A percentile compares a stretch with the other conserved stretches of the same genome.
Evolutionary conservation across 768 basidiomycete species (phyloP).

Genomic region (Calocybe cyanea): DNA sequence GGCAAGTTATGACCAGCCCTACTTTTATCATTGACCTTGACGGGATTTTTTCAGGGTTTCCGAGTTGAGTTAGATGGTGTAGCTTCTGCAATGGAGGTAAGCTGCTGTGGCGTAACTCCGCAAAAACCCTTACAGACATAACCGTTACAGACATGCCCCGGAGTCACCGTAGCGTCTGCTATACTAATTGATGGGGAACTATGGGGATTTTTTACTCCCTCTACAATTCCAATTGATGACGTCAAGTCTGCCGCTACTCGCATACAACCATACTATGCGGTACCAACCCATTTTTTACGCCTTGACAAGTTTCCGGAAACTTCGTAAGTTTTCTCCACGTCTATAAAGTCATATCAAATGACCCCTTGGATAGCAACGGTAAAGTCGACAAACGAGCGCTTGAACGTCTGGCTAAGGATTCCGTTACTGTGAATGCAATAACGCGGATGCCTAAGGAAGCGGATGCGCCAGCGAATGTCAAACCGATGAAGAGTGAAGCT

Average conservation of each 20-base stretch:
- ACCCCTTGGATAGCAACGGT: slow-evolving; percentile 34
- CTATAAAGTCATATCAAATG: background rate
- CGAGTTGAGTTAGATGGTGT: slow-evolving; percentile 61
- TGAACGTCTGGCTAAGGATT: slow-evolving; percentile 31
- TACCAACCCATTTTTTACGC: slow-evolving; percentile 40
- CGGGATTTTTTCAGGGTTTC: slow-evolving; percentile 38
- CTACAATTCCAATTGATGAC: slow-evolving; percentile 27
- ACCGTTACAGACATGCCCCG: background rate
- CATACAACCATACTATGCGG: slow-evolving; percentile 55
- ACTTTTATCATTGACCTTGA: background rate
- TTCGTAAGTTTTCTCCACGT: slow-evolving; percentile 27
- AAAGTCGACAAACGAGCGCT: slow-evolving; percentile 47
- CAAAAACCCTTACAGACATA: background rate
- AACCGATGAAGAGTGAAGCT: no score
- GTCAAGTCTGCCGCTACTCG: slow-evolving; percentile 41
- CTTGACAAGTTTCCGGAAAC: slow-evolving; percentile 49
- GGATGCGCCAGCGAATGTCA: background rate
- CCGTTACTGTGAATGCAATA: background rate
- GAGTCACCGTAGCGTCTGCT: slow-evolving; percentile 41
- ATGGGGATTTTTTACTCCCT: slow-evolving; percentile 53
- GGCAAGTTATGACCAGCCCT: slow-evolving; percentile 21
- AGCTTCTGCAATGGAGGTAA: slow-evolving; percentile 52
- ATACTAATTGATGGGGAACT: slow-evolving; percentile 48
- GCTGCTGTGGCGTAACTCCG: background rate
- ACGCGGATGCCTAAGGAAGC: background rate